Percentiles rank a stretch among this genome's conserved stretches.
Evolutionary conservation across 2,329 filamentous ascomycete species (phyloP).

Genomic region (Pseudogymnoascus sp.): DNA sequence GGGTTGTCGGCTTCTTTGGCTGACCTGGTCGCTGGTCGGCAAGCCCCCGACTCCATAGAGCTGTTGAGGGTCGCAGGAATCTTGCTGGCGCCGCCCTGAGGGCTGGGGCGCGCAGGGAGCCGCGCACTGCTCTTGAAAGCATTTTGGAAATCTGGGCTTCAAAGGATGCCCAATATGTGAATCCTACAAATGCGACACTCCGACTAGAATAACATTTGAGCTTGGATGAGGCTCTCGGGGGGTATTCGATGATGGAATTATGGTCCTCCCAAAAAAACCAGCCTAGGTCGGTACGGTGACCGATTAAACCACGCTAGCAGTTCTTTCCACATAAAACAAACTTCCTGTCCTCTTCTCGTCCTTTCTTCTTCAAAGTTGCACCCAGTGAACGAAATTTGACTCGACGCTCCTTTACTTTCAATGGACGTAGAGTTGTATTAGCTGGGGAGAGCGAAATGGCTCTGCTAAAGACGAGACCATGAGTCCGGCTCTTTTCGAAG

Average conservation of each 20-base stretch:
- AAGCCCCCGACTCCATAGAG: constrained; percentile 37
- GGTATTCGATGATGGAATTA: constrained; percentile 4
- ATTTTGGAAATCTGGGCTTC: constrained; percentile 18
- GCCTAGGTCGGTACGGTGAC: constrained; percentile 19
- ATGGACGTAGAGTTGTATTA: constrained; percentile 49
- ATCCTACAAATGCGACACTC: constrained; percentile 21
- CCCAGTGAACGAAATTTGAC: constrained; percentile 52
- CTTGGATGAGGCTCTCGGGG: constrained; percentile 1
- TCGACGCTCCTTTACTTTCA: constrained; percentile 35
- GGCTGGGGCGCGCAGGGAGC: constrained; percentile 22
- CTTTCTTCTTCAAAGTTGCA: constrained; percentile 45
- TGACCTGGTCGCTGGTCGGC: constrained; percentile 29
- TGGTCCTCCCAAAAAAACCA: constrained; percentile 13
- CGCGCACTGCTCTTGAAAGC: constrained; percentile 24
- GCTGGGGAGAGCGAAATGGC: constrained; percentile 39
- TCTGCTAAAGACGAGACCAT: constrained; percentile 28
- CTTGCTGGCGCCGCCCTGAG: constrained; percentile 21
- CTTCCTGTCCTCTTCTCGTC: constrained; percentile 27
- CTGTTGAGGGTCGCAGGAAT: constrained; percentile 27
- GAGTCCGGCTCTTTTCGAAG: constrained; percentile 23
- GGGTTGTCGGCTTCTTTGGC: constrained; percentile 21
- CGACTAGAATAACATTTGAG: constrained; percentile 11
- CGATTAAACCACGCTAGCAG: constrained; percentile 18
- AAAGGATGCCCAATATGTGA: background rate
- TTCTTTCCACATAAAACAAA: constrained; percentile 13